phyloP scores from a whole-genome alignment of 129 eudicot genomes.

The Centaurea solstitialis region DNA sequence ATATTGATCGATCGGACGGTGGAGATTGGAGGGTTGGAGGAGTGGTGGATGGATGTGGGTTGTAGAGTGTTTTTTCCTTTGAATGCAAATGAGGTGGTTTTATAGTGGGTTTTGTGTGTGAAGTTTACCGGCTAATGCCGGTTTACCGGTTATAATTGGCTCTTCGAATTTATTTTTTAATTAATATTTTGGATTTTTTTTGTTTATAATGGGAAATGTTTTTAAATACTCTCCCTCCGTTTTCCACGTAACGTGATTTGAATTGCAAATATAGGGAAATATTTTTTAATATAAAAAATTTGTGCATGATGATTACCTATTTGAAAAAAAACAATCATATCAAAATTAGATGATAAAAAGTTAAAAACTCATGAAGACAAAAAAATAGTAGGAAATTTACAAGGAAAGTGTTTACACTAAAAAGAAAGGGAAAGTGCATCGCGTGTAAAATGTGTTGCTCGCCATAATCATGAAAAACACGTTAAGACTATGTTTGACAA shows the following conservation, averaged over 20 bases:
- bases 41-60: background rate
- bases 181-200: background rate
- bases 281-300: no score
- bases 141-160: slow-evolving; percentile 28
- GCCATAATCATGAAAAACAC: background rate
- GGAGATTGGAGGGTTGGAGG: background rate
- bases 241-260: background rate
- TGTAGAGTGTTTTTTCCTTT: slow-evolving; percentile 19
- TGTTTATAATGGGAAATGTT: background rate
- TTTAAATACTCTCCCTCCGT: background rate
- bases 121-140: slow-evolving; percentile 31
- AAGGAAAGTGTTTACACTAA: background rate
- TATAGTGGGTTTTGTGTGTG: slow-evolving; percentile 9
- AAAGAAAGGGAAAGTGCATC: background rate
- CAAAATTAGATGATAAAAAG: no score
- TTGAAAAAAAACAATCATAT: background rate
- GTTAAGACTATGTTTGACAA: no score
- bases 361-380: no score
- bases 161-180: background rate
- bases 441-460: background rate
- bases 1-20: slow-evolving; percentile 24
- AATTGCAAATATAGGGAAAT: background rate
- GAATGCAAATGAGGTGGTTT: slow-evolving; percentile 31
- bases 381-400: background rate
- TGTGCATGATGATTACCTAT: background rate